Evolutionary conservation across 352 stramenopile species (phyloP), one percentile per base, ranked within the genome.

Genomic region (Phytophthora sansomeana): DNA sequence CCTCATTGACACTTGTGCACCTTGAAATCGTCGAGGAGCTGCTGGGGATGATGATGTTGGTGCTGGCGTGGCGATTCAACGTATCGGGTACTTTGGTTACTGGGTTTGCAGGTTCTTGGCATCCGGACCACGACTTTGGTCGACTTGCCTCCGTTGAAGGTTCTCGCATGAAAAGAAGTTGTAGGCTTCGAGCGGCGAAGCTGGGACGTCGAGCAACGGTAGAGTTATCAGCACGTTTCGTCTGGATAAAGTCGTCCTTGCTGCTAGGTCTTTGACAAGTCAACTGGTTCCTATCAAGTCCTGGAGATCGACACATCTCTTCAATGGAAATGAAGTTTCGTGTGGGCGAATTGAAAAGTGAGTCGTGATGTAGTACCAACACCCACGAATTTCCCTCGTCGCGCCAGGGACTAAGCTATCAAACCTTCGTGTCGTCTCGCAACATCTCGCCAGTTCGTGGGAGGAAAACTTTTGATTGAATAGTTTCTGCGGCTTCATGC

Each of bases 51-150:
- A 35, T 57, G 17, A 74, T 55, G 13, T 17, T 74, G 16, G 44
- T 21, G 33, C 60, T 74, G n/a, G 35, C 21, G 29, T 58, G 41
- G 8, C 21, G 39, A 46, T 21, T 30, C 16, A 33, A 5, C 38
- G 24, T 32, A 8, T 46, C 39, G 3, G 39, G 5, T n/a, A n/a
- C n/a, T n/a, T n/a, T n/a, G 1, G 39, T 13, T 21, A 8, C 17
- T 46, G n/a, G 3, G 14, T 26, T n/a, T 29, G 28, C 41, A 29
- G 38, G 21, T 19, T 64, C 28, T 6, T 19, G 16, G 13, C 39
- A 30, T 47, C 60, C 54, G 26, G 66, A 46, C 66, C 59, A 69
- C 26, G 66, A 69, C 28, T 66, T 69, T 30, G 59, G 21, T 39
- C 36, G 59, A 16, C 5, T 69, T 33, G 10, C 17, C 2, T 29